Conservation (phyloP, 345 rosid species). For the Isatis tinctoria region DNA sequence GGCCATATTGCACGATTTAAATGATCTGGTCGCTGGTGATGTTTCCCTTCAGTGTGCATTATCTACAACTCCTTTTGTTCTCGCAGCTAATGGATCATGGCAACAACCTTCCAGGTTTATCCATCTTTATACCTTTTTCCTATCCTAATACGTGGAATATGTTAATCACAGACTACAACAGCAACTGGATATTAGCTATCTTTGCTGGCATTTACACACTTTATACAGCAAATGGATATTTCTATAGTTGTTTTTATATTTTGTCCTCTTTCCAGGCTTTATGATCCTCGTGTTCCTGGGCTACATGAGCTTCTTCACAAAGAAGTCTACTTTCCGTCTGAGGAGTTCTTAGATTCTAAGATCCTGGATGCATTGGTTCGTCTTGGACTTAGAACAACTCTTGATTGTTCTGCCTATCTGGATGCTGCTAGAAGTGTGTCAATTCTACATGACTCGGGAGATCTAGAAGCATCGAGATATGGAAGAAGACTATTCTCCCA, state of each 20-base stretch:
- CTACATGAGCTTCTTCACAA: conserved; percentile 57
- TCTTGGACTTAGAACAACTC: conserved; percentile 68
- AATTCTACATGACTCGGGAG: conserved; percentile 51
- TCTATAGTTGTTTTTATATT: background rate
- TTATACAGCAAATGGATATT: background rate
- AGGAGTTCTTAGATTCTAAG: conserved; percentile 64
- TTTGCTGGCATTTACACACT: conserved; percentile 7
- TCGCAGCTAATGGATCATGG: conserved; percentile 84
- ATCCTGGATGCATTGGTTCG: conserved; percentile 60
- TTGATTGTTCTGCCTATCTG: conserved; percentile 64
- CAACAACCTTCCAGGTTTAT: conserved; percentile 81
- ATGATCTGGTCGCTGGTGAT: conserved; percentile 67
- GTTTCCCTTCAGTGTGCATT: conserved; percentile 52
- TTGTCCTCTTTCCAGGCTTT: conserved; percentile 63
- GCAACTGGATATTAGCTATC: conserved; percentile 1
- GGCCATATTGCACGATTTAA: conserved; percentile 70
- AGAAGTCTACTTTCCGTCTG: conserved; percentile 79
- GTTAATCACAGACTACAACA: conserved; percentile 6
- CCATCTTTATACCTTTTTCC: conserved; percentile 3
- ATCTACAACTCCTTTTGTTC: conserved; percentile 67
- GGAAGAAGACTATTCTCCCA: conserved; percentile 54
- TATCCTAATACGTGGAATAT: conserved; percentile 5
- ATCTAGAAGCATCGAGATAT: conserved; percentile 47
- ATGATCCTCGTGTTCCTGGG: conserved; percentile 84
- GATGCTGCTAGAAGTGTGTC: conserved; percentile 85